Evolutionary conservation across 2,329 filamentous ascomycete genomes (phyloP), one percentile per base, ranked within the genome.

Genomic region (Botryosphaeria agaves): DNA sequence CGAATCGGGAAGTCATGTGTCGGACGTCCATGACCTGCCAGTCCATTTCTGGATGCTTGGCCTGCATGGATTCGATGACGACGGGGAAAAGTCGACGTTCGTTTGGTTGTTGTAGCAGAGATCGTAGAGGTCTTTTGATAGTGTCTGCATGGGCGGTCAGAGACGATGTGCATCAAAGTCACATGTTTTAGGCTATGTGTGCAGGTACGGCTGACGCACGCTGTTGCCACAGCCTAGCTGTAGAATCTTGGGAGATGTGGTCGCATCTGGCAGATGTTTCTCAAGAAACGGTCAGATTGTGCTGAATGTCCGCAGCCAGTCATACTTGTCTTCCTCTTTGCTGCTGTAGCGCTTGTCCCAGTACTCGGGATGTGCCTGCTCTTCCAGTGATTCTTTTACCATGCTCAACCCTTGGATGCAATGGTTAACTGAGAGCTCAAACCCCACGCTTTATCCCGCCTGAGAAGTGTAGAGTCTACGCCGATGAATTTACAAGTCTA

Each of bases 181-280:
- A 17, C 14, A n/a, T n/a, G n/a, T n/a, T n/a, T n/a, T n/a, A n/a
- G n/a, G n/a, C 16, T 18, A 11, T 30, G 3, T 27, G 14, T 9
- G 15, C 20, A 7, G 20, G 20, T 27, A 14, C 8, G 25, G 3
- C 8, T 9, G 18, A 36, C 38, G 25, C 43, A 69, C 67, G 44
- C 66, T 72, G 38, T 72, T 65, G 5, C 68, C 68, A 6, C 59
- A 69, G 0, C 67, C 68, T 4, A 72, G 48, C 44, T 72, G 67
- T 9, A 72, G 40, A n/a, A 72, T 59, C 7, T 45, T 35, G 1
- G 60, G 60, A 11, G 49, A 40, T n/a, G 46, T 41, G 0, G 47
- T 38, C 0, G 53, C 36, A 7, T 35, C 36, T 11, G 42, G 40
- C 12, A 70, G 47, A 37, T 59, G 49, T 9, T 39, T 44, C 15